phyloP scores from a whole-genome alignment of 2,329 filamentous ascomycete genomes.

The Fusarium sp. region DNA sequence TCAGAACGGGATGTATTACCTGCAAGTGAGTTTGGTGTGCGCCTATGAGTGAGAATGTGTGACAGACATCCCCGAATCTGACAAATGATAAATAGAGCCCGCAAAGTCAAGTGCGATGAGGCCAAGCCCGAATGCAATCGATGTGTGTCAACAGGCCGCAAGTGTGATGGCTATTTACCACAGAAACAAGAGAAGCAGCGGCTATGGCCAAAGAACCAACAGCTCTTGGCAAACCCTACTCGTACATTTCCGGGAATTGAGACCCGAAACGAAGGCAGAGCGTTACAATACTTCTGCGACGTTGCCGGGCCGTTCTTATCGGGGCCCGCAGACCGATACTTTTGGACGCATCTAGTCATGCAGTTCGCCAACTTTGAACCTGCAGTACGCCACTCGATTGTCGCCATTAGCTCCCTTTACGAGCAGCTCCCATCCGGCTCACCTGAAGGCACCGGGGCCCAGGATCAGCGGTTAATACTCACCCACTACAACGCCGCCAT shows the following conservation, averaged over 20 bases:
- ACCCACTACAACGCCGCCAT: conserved; percentile 4
- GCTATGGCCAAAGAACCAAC: neutral
- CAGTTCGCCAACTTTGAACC: conserved; percentile 7
- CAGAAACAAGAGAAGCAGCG: neutral
- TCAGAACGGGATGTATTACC: conserved; percentile 11
- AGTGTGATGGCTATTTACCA: conserved; percentile 7
- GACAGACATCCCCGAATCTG: neutral
- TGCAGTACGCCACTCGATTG: conserved; percentile 12
- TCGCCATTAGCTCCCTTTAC: conserved; percentile 12
- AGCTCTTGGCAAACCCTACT: neutral
- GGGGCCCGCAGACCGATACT: neutral
- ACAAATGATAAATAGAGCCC: conserved; percentile 5
- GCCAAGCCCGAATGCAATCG: conserved; percentile 9
- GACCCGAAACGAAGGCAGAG: neutral
- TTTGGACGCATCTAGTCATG: conserved; percentile 8
- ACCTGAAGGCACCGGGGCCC: neutral
- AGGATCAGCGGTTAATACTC: neutral
- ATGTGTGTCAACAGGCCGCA: conserved; percentile 5
- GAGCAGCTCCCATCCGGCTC: neutral
- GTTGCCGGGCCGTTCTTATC: neutral
- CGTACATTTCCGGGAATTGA: neutral
- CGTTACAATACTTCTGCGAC: neutral
- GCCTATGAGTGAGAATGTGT: neutral
- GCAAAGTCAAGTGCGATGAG: conserved; percentile 22
- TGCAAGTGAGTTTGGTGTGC: conserved; percentile 8